A percentile compares a stretch with the other conserved stretches of the same genome.
phyloP scores from a whole-genome alignment of 1,284 basidiomycete species.

The Mrakiaceae sp. region DNA sequence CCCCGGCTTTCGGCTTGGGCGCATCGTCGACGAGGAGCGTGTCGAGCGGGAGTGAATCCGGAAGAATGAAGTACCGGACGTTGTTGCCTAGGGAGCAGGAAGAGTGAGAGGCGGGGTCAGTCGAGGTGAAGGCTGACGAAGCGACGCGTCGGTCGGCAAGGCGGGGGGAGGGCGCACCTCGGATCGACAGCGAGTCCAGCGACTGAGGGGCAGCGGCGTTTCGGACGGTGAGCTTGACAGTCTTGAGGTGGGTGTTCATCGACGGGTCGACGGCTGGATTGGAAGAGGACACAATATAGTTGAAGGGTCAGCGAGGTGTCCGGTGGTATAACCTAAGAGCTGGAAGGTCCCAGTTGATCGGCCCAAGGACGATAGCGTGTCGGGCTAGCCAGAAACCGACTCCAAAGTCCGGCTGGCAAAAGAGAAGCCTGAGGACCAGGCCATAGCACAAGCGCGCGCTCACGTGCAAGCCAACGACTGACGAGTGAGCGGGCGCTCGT shows the following conservation, averaged over 20 bases:
- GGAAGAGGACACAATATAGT: background rate
- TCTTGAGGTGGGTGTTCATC: conserved; percentile 96
- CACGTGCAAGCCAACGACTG: too few species aligned
- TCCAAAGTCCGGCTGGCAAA: too few species aligned
- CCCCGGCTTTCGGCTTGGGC: conserved; percentile 71
- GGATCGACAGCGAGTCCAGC: conserved; percentile 78
- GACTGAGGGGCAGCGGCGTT: conserved; percentile 65
- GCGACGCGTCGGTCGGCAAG: background rate
- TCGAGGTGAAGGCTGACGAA: background rate
- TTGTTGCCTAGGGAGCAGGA: conserved; percentile 51
- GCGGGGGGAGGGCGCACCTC: conserved; percentile 29
- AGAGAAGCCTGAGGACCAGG: too few species aligned
- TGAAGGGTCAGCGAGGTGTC: background rate
- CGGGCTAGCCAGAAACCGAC: too few species aligned
- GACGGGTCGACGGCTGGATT: conserved; percentile 78
- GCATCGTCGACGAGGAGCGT: conserved; percentile 95
- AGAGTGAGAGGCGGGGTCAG: background rate
- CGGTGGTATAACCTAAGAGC: background rate
- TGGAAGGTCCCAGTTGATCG: background rate
- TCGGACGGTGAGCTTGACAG: conserved; percentile 86
- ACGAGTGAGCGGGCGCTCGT: too few species aligned
- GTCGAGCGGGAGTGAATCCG: conserved; percentile 90
- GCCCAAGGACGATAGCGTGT: too few species aligned
- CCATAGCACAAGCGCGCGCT: too few species aligned
- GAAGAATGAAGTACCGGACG: conserved; percentile 75